Evolutionary conservation across 495 filamentous ascomycete genomes (phyloP), one percentile per base, ranked within the genome.

Genomic region (Antarctomyces pellizariae): DNA sequence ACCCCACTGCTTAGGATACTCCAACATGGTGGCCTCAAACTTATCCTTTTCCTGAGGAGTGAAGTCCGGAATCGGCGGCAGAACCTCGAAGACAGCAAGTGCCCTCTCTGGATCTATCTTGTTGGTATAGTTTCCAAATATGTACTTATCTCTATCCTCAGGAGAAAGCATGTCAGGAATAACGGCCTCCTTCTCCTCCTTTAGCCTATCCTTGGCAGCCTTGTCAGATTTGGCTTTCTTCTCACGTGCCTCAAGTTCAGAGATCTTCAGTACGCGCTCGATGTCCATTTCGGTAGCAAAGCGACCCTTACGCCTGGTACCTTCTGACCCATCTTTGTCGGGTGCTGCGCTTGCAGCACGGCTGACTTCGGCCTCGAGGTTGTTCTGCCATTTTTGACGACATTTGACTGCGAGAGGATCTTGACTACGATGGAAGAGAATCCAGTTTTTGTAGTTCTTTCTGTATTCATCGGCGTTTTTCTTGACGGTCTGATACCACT

Each of bases 1-100:
- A 24, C 78, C 75, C 74, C 79, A 97, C 44, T 78, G 75, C 60
- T 97, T 97, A 0, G 84, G 83, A 31, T 60, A 56, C 19, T 73
- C 66, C 34, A 79, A 63, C 39, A 83, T 93, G 2, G 66, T 59
- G 36, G 75, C 67, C 11, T 79, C 69, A 39, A 95, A 90, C 10
- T 57, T 57, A 23, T 67, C 59, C 20, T 72, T 67, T 43, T 97
- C 89, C 25, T 75, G 66, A 12, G 64, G 52, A 2, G 68, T 75
- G 50, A 92, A 95, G 35, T 86, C 76, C 42, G 91, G 75, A 18
- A 69, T 58, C 1, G 69, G 71, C 4, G 77, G 78, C 7, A 71
- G 44, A 26, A 75, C 79, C 20, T 72, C 66, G 44, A 75, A 86
- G 5, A 67, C 56, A 3, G 62, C 52, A 22, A 86, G 61, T 2